Evolutionary conservation across 1,139 yeast genomes (phyloP).

Genomic region (Ogataea hybrid): DNA sequence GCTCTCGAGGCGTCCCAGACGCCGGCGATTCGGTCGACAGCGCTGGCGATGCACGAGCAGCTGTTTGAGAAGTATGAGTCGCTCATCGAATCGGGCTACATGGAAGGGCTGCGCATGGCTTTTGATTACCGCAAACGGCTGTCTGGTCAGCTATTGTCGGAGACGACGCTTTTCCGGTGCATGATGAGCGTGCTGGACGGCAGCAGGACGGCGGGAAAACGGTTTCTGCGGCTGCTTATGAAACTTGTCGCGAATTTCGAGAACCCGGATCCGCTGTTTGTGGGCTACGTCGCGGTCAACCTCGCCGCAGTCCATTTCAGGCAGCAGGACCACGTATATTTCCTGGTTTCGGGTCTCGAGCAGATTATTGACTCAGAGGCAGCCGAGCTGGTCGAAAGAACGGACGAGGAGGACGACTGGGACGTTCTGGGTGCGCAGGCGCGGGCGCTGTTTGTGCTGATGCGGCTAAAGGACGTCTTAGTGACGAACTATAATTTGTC

Average conservation of each 20-base stretch:
- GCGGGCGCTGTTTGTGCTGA: constrained; percentile 18
- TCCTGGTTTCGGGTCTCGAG: constrained; percentile 25
- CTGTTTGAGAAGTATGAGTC: constrained; percentile 68
- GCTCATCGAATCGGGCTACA: constrained; percentile 61
- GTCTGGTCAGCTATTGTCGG: constrained; percentile 21
- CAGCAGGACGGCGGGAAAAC: constrained; percentile 45
- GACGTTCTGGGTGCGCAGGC: constrained; percentile 24
- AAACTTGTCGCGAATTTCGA: constrained; percentile 39
- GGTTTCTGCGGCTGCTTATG: constrained; percentile 39
- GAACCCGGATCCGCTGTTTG: constrained; percentile 30
- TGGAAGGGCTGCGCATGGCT: constrained; percentile 62
- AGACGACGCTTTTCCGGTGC: constrained; percentile 28
- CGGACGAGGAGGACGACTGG: constrained; percentile 16
- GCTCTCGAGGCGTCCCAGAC: constrained; percentile 62
- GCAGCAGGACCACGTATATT: constrained; percentile 41
- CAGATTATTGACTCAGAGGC: constrained; percentile 34
- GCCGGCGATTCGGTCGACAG: constrained; percentile 43
- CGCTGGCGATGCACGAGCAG: constrained; percentile 51
- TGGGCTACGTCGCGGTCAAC: constrained; percentile 40
- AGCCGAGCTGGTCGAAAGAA: constrained; percentile 34
- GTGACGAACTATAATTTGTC: constrained; percentile 29
- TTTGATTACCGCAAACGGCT: constrained; percentile 41
- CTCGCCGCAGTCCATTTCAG: constrained; percentile 39
- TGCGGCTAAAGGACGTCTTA: constrained; percentile 26
- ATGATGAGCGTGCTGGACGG: constrained; percentile 46